Conservation (phyloP, 768 basidiomycete genomes). For the Mycena maculata region DNA sequence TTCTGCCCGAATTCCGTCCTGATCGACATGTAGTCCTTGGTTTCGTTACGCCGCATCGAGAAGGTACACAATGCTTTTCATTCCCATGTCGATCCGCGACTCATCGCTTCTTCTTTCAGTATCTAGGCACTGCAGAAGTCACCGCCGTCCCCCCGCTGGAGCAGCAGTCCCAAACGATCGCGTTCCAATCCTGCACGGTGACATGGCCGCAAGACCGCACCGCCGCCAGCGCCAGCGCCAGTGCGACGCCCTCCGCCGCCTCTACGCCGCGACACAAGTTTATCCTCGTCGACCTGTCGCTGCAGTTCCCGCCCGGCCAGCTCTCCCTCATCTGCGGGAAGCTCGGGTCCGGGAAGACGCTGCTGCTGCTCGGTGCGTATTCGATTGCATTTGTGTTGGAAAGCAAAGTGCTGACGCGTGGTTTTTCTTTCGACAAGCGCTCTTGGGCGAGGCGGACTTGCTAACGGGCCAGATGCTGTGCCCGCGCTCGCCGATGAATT, state of each 20-base stretch:
- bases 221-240: slow-evolving; percentile 48
- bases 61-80: slow-evolving; percentile 54
- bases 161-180: slow-evolving; percentile 68
- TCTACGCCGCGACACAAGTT: slow-evolving; percentile 86
- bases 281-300: slow-evolving; percentile 78
- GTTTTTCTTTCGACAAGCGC: slow-evolving; percentile 61
- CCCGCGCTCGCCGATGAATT: slow-evolving; percentile 87
- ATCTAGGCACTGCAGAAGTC: slow-evolving; percentile 82
- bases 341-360: slow-evolving; percentile 89
- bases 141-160: slow-evolving; percentile 66
- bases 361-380: slow-evolving; percentile 74
- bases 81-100: not conserved
- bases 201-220: slow-evolving; percentile 90
- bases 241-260: slow-evolving; percentile 62
- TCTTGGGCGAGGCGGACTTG: slow-evolving; percentile 90
- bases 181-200: slow-evolving; percentile 86
- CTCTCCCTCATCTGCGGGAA: slow-evolving; percentile 90
- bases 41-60: slow-evolving; percentile 91
- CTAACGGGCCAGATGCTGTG: slow-evolving; percentile 84
- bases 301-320: slow-evolving; percentile 83
- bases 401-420: too few relatives aligned
- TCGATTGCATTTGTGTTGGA: not conserved
- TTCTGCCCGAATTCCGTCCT: not conserved
- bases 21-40: slow-evolving; percentile 63
- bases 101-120: slow-evolving; percentile 41